Evolutionary conservation across 441 rosid species (phyloP).

Genomic region (Populus hybrid): DNA sequence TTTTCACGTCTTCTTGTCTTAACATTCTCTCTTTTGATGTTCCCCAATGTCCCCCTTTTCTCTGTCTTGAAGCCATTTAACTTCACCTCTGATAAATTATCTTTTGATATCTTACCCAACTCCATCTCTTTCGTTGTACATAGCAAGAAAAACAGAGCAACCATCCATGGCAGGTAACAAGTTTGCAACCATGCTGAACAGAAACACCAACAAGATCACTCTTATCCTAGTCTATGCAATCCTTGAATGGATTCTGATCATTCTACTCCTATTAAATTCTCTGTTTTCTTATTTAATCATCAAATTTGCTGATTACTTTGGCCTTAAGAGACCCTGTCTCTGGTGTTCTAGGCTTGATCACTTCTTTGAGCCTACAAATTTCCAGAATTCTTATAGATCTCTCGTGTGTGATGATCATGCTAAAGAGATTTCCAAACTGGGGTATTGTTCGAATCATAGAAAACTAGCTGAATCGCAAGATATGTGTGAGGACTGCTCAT

Average conservation of each 20-base stretch:
- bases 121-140: constrained; percentile 24
- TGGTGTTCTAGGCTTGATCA: constrained; percentile 77
- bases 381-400: constrained; percentile 41
- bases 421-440: constrained; percentile 47
- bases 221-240: constrained; percentile 69
- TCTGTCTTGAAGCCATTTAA: background rate
- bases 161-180: constrained; percentile 68
- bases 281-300: constrained; percentile 67
- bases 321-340: constrained; percentile 81
- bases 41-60: background rate
- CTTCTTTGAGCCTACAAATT: constrained; percentile 46
- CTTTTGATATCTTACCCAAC: background rate
- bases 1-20: background rate
- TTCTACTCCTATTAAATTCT: constrained; percentile 65
- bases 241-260: constrained; percentile 77
- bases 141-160: constrained; percentile 14
- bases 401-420: constrained; percentile 76
- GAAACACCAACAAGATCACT: constrained; percentile 63
- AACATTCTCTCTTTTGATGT: background rate
- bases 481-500: constrained; percentile 19
- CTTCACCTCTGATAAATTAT: background rate
- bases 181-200: constrained; percentile 69
- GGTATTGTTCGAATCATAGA: constrained; percentile 45
- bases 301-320: constrained; percentile 78
- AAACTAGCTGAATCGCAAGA: constrained; percentile 42